These are phyloP conservation scores for Xylariaceae sp. DNA, from an alignment of 2,329 filamentous ascomycete species.

Conservation along the genomic window DNA sequence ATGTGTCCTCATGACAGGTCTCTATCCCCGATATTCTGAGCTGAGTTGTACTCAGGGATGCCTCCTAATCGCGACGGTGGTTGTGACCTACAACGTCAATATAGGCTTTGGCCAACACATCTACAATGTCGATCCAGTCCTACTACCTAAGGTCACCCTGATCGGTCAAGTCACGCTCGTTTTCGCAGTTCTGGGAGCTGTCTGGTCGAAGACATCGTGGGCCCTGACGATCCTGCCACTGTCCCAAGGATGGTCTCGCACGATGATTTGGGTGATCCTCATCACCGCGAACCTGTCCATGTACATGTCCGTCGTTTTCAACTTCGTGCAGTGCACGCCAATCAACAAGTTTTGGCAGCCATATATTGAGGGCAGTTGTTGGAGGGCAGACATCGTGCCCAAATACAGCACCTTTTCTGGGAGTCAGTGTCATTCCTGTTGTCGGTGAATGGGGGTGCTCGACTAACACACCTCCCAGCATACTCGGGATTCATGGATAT, in stretches of 20 bases:
- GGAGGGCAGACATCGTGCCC: not conserved
- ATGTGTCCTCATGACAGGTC: not conserved
- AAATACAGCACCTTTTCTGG: not conserved
- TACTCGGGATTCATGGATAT: constrained; percentile 3
- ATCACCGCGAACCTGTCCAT: not conserved
- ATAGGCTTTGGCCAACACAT: not conserved
- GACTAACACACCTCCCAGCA: not conserved
- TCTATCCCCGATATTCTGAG: not conserved
- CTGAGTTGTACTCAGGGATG: not conserved
- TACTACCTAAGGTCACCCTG: not conserved
- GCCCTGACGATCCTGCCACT: not conserved
- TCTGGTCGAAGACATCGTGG: not conserved
- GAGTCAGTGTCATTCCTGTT: not conserved
- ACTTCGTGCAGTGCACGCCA: not conserved
- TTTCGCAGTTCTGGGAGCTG: not conserved
- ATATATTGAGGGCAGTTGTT: not conserved
- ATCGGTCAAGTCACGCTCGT: not conserved
- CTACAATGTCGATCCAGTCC: not conserved
- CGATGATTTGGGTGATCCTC: not conserved
- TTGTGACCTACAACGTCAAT: not conserved
- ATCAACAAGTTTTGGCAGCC: not conserved
- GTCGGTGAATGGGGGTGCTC: not conserved
- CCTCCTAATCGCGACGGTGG: not conserved
- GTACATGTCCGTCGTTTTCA: not conserved
- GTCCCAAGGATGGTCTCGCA: not conserved